phyloP scores from a whole-genome alignment of 192 early-diverging fungal species.

The Backusella liffmaniae region DNA sequence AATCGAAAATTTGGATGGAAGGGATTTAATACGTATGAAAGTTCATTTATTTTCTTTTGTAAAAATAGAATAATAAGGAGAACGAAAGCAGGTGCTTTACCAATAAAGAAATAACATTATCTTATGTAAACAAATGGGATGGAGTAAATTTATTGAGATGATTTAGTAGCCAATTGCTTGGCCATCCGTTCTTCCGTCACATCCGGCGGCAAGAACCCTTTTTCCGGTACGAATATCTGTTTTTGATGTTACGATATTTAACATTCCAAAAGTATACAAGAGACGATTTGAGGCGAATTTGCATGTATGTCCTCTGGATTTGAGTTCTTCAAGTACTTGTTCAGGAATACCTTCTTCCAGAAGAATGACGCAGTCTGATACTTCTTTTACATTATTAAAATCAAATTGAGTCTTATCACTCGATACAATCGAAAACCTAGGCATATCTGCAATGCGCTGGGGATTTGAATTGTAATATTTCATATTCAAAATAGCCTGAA shows the following conservation, averaged over 20 bases:
- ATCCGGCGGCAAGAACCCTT: slow-evolving; percentile 46
- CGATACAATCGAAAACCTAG: slow-evolving; percentile 61
- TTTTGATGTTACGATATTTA: slow-evolving; percentile 59
- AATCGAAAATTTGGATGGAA: too few relatives aligned
- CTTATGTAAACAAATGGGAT: too few relatives aligned
- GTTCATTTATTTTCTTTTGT: too few relatives aligned
- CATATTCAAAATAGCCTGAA: slow-evolving; percentile 73
- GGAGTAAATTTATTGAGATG: too few relatives aligned
- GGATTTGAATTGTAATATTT: slow-evolving; percentile 52
- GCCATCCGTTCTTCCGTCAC: slow-evolving; percentile 57
- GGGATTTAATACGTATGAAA: too few relatives aligned
- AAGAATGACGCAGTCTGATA: slow-evolving; percentile 39
- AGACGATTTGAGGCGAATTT: not conserved
- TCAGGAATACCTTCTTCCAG: slow-evolving; percentile 64
- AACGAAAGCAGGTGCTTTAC: too few relatives aligned
- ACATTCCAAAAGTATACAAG: slow-evolving; percentile 59
- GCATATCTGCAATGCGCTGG: slow-evolving; percentile 67
- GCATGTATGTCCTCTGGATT: slow-evolving; percentile 58
- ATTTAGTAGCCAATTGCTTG: slow-evolving; percentile 46
- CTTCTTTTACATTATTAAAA: slow-evolving; percentile 9
- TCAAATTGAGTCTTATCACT: slow-evolving; percentile 20
- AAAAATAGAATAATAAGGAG: too few relatives aligned
- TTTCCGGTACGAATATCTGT: slow-evolving; percentile 42
- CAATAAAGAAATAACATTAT: too few relatives aligned
- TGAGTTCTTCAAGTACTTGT: slow-evolving; percentile 43